Conservation (phyloP, 2,329 filamentous ascomycete species). For the Pochonia chlamydosporia region DNA sequence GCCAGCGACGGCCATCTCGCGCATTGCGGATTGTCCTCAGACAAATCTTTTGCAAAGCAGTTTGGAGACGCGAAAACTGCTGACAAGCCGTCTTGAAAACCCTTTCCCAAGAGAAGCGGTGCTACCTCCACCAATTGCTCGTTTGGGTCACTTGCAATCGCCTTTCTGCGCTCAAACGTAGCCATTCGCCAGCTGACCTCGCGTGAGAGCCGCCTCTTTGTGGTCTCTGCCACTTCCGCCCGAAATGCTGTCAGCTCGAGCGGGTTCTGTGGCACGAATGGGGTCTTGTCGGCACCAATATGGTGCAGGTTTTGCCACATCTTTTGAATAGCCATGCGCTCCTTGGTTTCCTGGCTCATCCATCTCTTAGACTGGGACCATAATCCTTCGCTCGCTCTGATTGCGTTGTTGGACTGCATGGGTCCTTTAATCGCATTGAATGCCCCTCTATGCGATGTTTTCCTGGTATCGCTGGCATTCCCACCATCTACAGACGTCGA, state of each 20-base stretch:
- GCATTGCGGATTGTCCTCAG: conserved; percentile 9
- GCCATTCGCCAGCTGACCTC: conserved; percentile 18
- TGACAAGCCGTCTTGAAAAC: conserved; percentile 22
- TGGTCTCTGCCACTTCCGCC: conserved; percentile 21
- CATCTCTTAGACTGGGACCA: conserved; percentile 35
- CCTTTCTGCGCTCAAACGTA: conserved; percentile 12
- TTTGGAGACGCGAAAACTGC: conserved; percentile 25
- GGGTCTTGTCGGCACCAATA: conserved; percentile 30
- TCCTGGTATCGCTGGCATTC: neutral
- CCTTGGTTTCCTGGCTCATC: conserved; percentile 28
- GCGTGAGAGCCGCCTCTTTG: conserved; percentile 17
- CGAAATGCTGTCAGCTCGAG: conserved; percentile 28
- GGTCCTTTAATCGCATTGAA: conserved; percentile 2
- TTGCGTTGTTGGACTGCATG: neutral
- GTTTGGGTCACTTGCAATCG: conserved; percentile 1
- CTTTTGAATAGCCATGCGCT: conserved; percentile 28
- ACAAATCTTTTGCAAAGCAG: conserved; percentile 25
- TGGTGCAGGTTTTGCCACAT: conserved; percentile 28
- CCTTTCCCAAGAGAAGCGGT: conserved; percentile 21
- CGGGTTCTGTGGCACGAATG: conserved; percentile 29
- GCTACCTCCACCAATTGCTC: conserved; percentile 5
- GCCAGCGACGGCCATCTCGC: conserved; percentile 29
- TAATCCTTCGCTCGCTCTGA: conserved; percentile 16
- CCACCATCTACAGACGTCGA: neutral
- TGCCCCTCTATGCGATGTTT: neutral